A percentile compares a stretch with the other conserved stretches of the same genome.
These are phyloP conservation scores for Xylariaceae sp. DNA, from an alignment of 2,329 filamentous ascomycete genomes.

Conservation along the genomic window DNA sequence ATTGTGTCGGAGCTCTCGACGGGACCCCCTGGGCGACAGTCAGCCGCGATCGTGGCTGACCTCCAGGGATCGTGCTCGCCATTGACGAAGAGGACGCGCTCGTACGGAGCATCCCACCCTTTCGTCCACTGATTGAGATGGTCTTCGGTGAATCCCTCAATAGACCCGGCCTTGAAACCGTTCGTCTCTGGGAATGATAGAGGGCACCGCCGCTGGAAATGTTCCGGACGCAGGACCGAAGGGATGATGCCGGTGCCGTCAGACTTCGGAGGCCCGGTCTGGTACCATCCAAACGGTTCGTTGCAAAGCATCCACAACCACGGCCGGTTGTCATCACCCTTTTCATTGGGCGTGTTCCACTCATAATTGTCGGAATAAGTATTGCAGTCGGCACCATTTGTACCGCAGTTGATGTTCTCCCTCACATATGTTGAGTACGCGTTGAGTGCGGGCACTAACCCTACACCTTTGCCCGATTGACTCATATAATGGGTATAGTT, in stretches of 20 bases:
- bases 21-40: slow-evolving; percentile 27
- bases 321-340: slow-evolving; percentile 44
- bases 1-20: slow-evolving; percentile 19
- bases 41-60: slow-evolving; percentile 24
- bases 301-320: slow-evolving; percentile 57
- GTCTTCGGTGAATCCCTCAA: slow-evolving; percentile 24
- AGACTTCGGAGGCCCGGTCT: slow-evolving; percentile 47
- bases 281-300: slow-evolving; percentile 45
- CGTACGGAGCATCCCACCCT: slow-evolving; percentile 40
- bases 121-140: slow-evolving; percentile 34
- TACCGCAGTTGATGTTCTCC: slow-evolving; percentile 43
- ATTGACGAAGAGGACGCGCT: slow-evolving; percentile 39
- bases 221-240: slow-evolving; percentile 26
- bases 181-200: slow-evolving; percentile 48
- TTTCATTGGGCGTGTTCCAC: slow-evolving; percentile 46
- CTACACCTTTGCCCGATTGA: slow-evolving; percentile 44
- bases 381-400: slow-evolving; percentile 48
- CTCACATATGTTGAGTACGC: slow-evolving; percentile 52
- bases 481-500: slow-evolving; percentile 19
- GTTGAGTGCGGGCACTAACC: slow-evolving; percentile 48
- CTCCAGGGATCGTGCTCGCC: slow-evolving; percentile 43
- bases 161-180: slow-evolving; percentile 27
- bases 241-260: slow-evolving; percentile 30
- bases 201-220: slow-evolving; percentile 48
- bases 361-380: slow-evolving; percentile 46